Conservation (phyloP, 768 basidiomycete genomes). For the Trametes cingulata region DNA sequence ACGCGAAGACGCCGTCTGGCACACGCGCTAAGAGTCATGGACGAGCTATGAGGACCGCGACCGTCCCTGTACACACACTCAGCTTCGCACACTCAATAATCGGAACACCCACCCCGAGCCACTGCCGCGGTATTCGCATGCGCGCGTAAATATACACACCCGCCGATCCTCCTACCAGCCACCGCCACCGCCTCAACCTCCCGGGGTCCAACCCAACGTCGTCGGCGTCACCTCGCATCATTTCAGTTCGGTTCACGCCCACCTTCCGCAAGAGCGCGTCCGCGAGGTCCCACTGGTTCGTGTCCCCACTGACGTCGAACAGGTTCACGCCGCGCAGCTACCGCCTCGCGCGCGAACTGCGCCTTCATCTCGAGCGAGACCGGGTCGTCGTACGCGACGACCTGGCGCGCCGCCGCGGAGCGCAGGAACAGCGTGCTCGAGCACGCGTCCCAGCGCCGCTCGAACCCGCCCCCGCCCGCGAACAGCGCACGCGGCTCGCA, state of each 20-base stretch:
- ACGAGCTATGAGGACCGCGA: too few relatives aligned
- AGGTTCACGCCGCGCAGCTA: slow-evolving; percentile 77
- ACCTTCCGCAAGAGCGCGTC: slow-evolving; percentile 42
- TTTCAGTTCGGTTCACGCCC: slow-evolving; percentile 31
- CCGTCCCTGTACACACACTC: too few relatives aligned
- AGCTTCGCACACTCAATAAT: too few relatives aligned
- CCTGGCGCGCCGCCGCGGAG: slow-evolving; percentile 56
- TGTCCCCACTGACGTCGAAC: slow-evolving; percentile 81
- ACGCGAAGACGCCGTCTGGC: too few relatives aligned
- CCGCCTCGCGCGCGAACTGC: slow-evolving; percentile 57
- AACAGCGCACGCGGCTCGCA: slow-evolving; percentile 35
- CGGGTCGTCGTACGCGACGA: slow-evolving; percentile 88
- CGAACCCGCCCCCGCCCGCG: slow-evolving; percentile 66
- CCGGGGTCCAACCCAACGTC: neutral
- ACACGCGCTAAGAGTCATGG: too few relatives aligned
- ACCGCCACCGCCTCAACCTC: too few relatives aligned
- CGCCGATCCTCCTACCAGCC: neutral
- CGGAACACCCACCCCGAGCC: too few relatives aligned
- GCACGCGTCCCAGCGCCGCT: slow-evolving; percentile 80
- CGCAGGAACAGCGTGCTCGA: slow-evolving; percentile 83
- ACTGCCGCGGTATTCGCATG: too few relatives aligned
- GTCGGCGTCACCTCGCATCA: too few relatives aligned
- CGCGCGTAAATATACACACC: neutral
- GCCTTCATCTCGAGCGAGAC: slow-evolving; percentile 79
- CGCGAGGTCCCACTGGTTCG: slow-evolving; percentile 46